Conservation (phyloP, 2,329 filamentous ascomycete species). For the Elsinoe arachidis region DNA sequence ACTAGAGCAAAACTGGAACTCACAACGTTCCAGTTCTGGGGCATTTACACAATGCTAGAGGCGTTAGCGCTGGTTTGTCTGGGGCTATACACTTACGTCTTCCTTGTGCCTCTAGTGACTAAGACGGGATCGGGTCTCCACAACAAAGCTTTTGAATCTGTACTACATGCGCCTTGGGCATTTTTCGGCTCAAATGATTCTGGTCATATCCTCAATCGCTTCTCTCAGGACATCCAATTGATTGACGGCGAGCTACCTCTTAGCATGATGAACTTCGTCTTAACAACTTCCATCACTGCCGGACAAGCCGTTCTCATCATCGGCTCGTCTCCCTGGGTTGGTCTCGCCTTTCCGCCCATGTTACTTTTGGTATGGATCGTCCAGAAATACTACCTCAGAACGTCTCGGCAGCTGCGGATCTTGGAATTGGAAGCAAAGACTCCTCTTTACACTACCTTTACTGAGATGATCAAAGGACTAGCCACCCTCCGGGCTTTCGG, state of each 20-base stretch:
- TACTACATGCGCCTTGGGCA: neutral
- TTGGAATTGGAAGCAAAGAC: conserved; percentile 46
- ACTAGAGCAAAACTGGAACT: too few species aligned
- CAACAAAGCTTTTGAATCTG: neutral
- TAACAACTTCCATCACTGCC: conserved; percentile 32
- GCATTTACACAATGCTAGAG: too few species aligned
- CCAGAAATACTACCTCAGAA: conserved; percentile 40
- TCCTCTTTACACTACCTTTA: conserved; percentile 44
- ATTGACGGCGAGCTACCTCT: conserved; percentile 35
- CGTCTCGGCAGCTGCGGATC: conserved; percentile 41
- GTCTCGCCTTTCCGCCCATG: too few species aligned
- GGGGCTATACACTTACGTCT: too few species aligned
- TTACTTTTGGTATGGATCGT: conserved; percentile 24
- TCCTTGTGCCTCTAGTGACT: neutral
- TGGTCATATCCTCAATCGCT: conserved; percentile 35
- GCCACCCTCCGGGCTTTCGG: conserved; percentile 44
- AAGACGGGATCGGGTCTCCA: neutral
- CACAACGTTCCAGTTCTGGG: too few species aligned
- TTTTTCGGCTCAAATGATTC: too few species aligned
- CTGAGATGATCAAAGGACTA: conserved; percentile 42
- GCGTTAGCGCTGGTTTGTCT: too few species aligned
- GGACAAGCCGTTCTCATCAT: conserved; percentile 27
- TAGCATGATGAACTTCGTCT: conserved; percentile 25
- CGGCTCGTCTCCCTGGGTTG: too few species aligned
- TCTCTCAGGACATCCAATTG: conserved; percentile 40